Conservation (phyloP, 352 stramenopile species). For the Phytophthora capsici region DNA sequence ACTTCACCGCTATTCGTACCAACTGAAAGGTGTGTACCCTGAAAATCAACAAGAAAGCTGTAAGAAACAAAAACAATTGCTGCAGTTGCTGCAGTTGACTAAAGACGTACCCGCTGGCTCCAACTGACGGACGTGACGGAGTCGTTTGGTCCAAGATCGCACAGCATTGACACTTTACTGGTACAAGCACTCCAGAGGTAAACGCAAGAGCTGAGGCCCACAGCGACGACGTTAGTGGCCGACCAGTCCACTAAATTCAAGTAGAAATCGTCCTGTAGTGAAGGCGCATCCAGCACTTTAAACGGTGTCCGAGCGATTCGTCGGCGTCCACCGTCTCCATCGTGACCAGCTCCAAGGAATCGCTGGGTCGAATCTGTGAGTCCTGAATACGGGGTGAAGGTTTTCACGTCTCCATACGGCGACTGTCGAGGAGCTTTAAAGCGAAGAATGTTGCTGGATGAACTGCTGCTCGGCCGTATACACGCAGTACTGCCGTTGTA, state of each 20-base stretch:
- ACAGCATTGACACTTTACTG: slow-evolving; percentile 95
- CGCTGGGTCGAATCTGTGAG: slow-evolving; percentile 51
- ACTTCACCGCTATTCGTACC: slow-evolving; percentile 95
- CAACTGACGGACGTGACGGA: slow-evolving; percentile 94
- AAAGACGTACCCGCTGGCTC: slow-evolving; percentile 80
- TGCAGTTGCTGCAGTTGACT: background rate
- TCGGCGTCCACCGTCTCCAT: slow-evolving; percentile 43
- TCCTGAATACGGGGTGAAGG: slow-evolving; percentile 52
- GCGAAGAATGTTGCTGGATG: slow-evolving; percentile 71
- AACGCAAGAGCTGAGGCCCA: slow-evolving; percentile 93
- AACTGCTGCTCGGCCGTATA: slow-evolving; percentile 35
- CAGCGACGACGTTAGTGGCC: slow-evolving; percentile 94
- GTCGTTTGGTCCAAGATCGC: slow-evolving; percentile 80
- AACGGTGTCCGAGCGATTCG: slow-evolving; percentile 95
- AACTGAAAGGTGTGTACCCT: slow-evolving; percentile 93
- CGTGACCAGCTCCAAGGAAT: slow-evolving; percentile 18
- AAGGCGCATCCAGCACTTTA: slow-evolving; percentile 97
- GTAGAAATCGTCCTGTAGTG: slow-evolving; percentile 98
- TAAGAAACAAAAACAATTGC: background rate
- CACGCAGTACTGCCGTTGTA: slow-evolving; percentile 41
- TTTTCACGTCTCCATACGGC: slow-evolving; percentile 66
- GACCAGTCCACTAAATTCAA: slow-evolving; percentile 98
- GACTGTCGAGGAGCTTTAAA: slow-evolving; percentile 75
- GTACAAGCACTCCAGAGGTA: slow-evolving; percentile 96
- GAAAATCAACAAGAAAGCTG: slow-evolving; percentile 5